Evolutionary conservation across 2,329 filamentous ascomycete genomes (phyloP).

Genomic region (Verticillium isaacii): DNA sequence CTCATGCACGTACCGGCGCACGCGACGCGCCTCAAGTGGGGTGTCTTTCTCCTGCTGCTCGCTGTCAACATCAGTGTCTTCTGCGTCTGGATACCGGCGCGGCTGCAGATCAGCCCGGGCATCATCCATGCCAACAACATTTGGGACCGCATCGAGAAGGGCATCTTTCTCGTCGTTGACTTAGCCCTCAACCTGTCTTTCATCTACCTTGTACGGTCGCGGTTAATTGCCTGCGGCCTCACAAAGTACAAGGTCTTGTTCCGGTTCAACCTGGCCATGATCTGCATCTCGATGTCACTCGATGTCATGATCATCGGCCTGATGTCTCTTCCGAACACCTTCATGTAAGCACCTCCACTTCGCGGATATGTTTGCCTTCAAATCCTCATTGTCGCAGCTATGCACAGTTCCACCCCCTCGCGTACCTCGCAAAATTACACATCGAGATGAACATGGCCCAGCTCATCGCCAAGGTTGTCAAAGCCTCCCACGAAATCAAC

Average conservation of each 20-base stretch:
- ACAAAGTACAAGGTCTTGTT: constrained; percentile 44
- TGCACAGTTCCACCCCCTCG: constrained; percentile 41
- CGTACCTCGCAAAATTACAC: constrained; percentile 47
- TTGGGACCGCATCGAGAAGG: constrained; percentile 46
- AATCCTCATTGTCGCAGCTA: not conserved
- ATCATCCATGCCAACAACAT: constrained; percentile 39
- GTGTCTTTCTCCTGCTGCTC: constrained; percentile 33
- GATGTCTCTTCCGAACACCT: constrained; percentile 1
- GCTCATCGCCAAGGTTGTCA: constrained; percentile 37
- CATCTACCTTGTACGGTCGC: constrained; percentile 33
- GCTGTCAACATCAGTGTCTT: constrained; percentile 44
- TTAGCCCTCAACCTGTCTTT: constrained; percentile 42
- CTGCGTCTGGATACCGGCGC: constrained; percentile 45
- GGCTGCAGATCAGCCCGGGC: constrained; percentile 31
- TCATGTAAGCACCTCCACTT: constrained; percentile 13
- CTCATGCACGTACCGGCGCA: constrained; percentile 31
- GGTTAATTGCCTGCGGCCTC: constrained; percentile 40
- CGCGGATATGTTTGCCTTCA: not conserved
- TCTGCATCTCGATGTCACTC: constrained; percentile 19
- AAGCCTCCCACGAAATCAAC: not conserved
- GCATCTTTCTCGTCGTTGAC: constrained; percentile 40
- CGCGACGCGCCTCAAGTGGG: constrained; percentile 36
- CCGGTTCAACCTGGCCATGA: constrained; percentile 21
- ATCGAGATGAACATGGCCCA: constrained; percentile 52
- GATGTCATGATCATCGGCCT: constrained; percentile 13